These are phyloP conservation scores for Telopea speciosissima DNA, from an alignment of 177 flowering plant genomes.

Conservation along the genomic window DNA sequence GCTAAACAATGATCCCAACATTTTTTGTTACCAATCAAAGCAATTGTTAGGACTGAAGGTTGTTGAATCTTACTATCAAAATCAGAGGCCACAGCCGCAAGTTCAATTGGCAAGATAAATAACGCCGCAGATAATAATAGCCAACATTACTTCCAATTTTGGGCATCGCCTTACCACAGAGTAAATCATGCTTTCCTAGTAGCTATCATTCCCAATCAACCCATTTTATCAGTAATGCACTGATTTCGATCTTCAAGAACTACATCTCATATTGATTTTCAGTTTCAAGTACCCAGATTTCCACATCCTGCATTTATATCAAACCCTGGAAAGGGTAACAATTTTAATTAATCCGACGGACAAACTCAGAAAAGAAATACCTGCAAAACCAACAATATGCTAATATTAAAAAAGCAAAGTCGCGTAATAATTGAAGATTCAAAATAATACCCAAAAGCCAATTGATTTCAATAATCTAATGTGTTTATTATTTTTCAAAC, in stretches of 20 bases:
- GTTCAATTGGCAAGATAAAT: neutral
- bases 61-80: neutral
- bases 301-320: neutral
- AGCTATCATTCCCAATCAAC: neutral
- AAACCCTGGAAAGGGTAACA: neutral
- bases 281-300: neutral
- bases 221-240: neutral
- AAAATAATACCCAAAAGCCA: neutral
- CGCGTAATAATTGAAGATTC: neutral
- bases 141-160: neutral
- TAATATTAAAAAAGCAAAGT: neutral
- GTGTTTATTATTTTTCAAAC: neutral
- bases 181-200: neutral
- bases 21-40: neutral
- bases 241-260: neutral
- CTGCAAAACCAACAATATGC: neutral
- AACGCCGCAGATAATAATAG: neutral
- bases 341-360: neutral
- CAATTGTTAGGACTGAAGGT: neutral
- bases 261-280: neutral
- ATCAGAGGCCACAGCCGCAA: neutral
- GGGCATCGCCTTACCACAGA: neutral
- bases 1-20: slow-evolving; percentile 12
- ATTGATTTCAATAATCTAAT: neutral
- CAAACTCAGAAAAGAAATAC: neutral